phyloP scores from a whole-genome alignment of 306 rosid genomes.

The Hylodesmum podocarpum region DNA sequence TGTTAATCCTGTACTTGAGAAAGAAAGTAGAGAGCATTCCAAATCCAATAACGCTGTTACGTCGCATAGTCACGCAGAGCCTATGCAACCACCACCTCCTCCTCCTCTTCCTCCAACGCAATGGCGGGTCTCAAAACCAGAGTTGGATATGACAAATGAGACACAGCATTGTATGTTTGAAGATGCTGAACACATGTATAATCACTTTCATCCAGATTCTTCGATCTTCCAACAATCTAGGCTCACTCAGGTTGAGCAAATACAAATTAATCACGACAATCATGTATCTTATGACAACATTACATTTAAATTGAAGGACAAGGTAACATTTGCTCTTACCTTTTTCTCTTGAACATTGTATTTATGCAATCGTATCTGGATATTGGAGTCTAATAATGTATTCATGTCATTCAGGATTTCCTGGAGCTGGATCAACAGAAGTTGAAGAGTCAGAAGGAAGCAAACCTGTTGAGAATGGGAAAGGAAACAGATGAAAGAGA shows the following conservation, averaged over 20 bases:
- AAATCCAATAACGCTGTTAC: constrained; percentile 30
- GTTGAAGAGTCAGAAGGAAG: constrained; percentile 45
- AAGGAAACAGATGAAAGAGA: constrained; percentile 60
- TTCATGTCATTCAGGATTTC: constrained; percentile 24
- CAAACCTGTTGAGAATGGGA: constrained; percentile 44
- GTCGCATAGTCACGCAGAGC: constrained; percentile 35
- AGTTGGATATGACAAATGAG: constrained; percentile 48
- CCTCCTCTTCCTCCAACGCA: constrained; percentile 79
- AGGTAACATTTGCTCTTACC: constrained; percentile 44
- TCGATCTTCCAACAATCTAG: constrained; percentile 37
- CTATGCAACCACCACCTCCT: constrained; percentile 61
- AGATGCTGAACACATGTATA: constrained; percentile 25
- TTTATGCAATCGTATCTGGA: constrained; percentile 9
- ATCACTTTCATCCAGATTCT: constrained; percentile 42
- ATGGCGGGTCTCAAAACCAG: constrained; percentile 55
- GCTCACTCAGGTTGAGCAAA: constrained; percentile 35
- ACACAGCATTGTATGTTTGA: constrained; percentile 29
- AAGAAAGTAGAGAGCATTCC: constrained; percentile 37
- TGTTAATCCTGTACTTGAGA: constrained; percentile 45
- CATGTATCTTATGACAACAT: constrained; percentile 35
- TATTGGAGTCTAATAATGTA: constrained; percentile 5
- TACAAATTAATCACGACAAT: constrained; percentile 35
- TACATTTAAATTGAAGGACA: constrained; percentile 34
- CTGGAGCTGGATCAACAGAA: constrained; percentile 41
- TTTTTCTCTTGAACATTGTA: constrained; percentile 2